Conservation (phyloP, 768 basidiomycete species). For the Jaapia argillacea region DNA sequence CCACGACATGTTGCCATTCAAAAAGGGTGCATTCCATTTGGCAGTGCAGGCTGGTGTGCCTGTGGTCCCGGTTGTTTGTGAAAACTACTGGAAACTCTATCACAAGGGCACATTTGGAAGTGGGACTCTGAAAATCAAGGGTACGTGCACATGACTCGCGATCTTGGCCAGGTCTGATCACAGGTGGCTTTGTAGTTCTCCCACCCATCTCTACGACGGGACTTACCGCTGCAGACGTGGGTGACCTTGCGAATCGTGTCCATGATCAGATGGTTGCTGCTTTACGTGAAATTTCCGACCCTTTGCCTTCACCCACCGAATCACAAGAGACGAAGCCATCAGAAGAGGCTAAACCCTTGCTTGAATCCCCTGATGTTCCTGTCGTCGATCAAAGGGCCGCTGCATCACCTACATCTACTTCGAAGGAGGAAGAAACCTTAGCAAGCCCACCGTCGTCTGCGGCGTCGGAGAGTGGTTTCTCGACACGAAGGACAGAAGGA, state of each 20-base stretch:
- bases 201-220: slow-evolving; percentile 76
- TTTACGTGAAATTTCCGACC: slow-evolving; percentile 67
- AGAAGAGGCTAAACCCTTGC: slow-evolving; percentile 3
- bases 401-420: slow-evolving; percentile 13
- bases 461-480: slow-evolving; percentile 15
- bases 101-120: slow-evolving; percentile 64
- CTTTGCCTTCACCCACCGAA: slow-evolving; percentile 23
- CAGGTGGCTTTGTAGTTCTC: slow-evolving; percentile 56
- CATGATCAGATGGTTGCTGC: slow-evolving; percentile 72
- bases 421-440: slow-evolving; percentile 15
- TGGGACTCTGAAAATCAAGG: slow-evolving; percentile 74
- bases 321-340: slow-evolving; percentile 1
- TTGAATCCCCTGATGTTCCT: background rate
- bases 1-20: slow-evolving; percentile 74
- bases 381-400: too few relatives aligned
- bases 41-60: slow-evolving; percentile 88
- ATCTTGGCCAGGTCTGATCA: slow-evolving; percentile 2
- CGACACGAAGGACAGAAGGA: slow-evolving; percentile 29
- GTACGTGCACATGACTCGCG: slow-evolving; percentile 30
- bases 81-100: slow-evolving; percentile 91
- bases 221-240: slow-evolving; percentile 60
- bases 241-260: slow-evolving; percentile 53
- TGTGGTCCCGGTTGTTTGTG: slow-evolving; percentile 83
- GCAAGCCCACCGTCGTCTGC: slow-evolving; percentile 16
- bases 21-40: slow-evolving; percentile 97